Evolutionary conservation across 2,329 filamentous ascomycete species (phyloP), one percentile per base, ranked within the genome.

Genomic region (Claviceps maximensis): DNA sequence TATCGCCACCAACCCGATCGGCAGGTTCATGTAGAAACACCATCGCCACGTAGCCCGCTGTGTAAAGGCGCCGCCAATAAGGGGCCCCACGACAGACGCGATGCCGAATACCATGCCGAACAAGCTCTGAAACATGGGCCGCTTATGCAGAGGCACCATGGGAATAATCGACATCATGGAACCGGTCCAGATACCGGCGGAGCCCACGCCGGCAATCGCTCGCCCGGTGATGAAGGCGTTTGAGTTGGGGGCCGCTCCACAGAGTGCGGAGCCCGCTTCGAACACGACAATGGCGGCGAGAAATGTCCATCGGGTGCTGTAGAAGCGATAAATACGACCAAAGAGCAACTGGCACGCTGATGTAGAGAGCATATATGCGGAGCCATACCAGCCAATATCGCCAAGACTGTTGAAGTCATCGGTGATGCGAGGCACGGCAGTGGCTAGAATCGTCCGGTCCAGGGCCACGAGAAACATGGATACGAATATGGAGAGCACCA

Each of bases 81-180:
- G 61, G 8, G 76, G 76, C 0, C 75, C 76, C 3, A 71, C 71
- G 7, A 78, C 74, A 29, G 66, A 69, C 44, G 76, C 76, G 49
- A 82, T 71, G 17, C 78, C 79, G 64, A 74, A 81, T 68, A 80
- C 77, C 49, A 70, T 74, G 12, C 74, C 75, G 42, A 80, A 70
- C 42, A 80, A 61, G 27, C 77, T 78, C 52, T 78, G 78, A 25
- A 74, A 77, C 31, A 77, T 63, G 8, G 74, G 78, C 33, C 78
- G 69, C 59, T 78, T 76, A 8, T 72, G 64, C 9, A 82, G 69
- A 4, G 79, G 78, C 48, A 81, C 74, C 21, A 27, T 21, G 51
- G 50, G 56, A 21, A 77, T 63, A 49, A 77, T 74, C 17, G 42
- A 75, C 71, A 23, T 38, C 36, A 76, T 71, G 44, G 71, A 69